Base-by-base conservation (phyloP, 1,284 basidiomycete genomes). In the Volvariella surrecta region DNA sequence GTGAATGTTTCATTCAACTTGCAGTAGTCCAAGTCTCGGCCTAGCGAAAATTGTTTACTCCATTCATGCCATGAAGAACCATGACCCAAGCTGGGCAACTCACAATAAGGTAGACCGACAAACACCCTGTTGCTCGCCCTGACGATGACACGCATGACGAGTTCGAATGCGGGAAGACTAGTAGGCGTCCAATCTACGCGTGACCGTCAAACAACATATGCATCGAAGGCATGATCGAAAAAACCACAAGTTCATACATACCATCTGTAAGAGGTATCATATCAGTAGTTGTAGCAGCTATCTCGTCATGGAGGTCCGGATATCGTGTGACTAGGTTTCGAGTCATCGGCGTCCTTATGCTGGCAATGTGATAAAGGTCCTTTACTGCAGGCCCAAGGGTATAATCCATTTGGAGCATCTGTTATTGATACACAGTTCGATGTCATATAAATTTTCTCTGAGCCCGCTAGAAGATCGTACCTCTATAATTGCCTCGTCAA, bases 401-500 rank as follows among this genome's bases (percentile, higher is more conserved):
- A 15, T 47, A 46, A 16, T 53, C 40, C 21, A 37, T 21, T 18
- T 45, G 47, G 11, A 48, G 8, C 7, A 28, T 32, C 49, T 50
- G 32, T 16, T 32, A 20, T 13, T 22, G 17, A 21, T 15, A 42
- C 4, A 35, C 18, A n/a, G 4, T 6, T 7, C n/a, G n/a, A 4
- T 19, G 22, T 30, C 15, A 16, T 40, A 38, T n/a, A n/a, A n/a
- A n/a, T n/a, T n/a, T n/a, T n/a, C n/a, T n/a, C n/a, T n/a, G n/a
- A n/a, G n/a, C n/a, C n/a, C n/a, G n/a, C n/a, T n/a, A n/a, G n/a
- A n/a, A n/a, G n/a, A n/a, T n/a, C 40, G 19, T 22, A 68, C 71
- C 6, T 68, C 64, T 8, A 54, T 46, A 1, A 53, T 24, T 0
- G 61, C 67, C 11, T 60, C 62, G 0, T 47, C 11, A 30, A 64